Percentiles rank a stretch among this genome's conserved stretches.
These are phyloP conservation scores for Kregervanrija pseudodelftensis DNA, from an alignment of 805 yeast genomes.

Conservation along the genomic window DNA sequence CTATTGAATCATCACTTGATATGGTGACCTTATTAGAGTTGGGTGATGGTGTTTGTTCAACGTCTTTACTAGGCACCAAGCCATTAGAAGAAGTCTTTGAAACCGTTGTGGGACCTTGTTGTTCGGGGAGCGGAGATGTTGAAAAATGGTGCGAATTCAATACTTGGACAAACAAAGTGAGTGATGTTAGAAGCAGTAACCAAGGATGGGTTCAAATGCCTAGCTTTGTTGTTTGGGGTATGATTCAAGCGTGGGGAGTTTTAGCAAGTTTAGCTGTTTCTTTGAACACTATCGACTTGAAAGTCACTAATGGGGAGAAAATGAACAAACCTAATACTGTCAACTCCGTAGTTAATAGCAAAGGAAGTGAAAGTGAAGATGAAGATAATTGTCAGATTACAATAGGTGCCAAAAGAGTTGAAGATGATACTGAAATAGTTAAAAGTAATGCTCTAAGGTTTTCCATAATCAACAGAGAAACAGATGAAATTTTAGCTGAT, in stretches of 20 bases:
- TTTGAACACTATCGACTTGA: slow-evolving; percentile 1
- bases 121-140: slow-evolving; percentile 7
- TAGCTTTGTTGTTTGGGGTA: slow-evolving; percentile 3
- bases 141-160: slow-evolving; percentile 13
- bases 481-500: slow-evolving; percentile 2
- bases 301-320: not conserved
- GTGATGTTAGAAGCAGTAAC: slow-evolving; percentile 21
- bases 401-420: not conserved
- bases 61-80: not conserved
- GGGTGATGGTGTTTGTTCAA: slow-evolving; percentile 31
- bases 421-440: not conserved
- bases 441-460: not conserved
- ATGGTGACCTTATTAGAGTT: slow-evolving; percentile 31
- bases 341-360: too few species aligned
- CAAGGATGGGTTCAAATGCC: slow-evolving; percentile 34
- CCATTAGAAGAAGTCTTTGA: slow-evolving; percentile 12
- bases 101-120: slow-evolving; percentile 20
- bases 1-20: slow-evolving; percentile 21
- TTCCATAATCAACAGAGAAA: not conserved
- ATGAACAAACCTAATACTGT: not conserved
- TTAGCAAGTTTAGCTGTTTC: slow-evolving; percentile 1
- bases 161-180: slow-evolving; percentile 10
- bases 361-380: slow-evolving; percentile 4
- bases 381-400: slow-evolving; percentile 4
- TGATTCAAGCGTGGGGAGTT: slow-evolving; percentile 3